A percentile compares a stretch with the other conserved stretches of the same genome.
Evolutionary conservation across 2,329 filamentous ascomycete genomes (phyloP).

Genomic region (Neobulgaria alba): DNA sequence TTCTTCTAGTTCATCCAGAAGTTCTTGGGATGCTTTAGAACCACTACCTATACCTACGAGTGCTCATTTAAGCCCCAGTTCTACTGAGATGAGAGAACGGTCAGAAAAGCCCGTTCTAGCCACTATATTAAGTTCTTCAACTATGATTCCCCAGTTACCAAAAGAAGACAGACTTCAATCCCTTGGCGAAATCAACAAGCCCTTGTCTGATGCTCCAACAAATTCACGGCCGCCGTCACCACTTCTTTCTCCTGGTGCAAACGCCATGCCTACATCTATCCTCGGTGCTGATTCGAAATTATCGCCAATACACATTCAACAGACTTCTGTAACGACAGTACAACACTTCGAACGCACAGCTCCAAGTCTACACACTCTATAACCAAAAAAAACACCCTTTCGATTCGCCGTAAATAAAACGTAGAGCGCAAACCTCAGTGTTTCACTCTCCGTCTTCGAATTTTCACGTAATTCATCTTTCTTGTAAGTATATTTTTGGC

Average conservation of each 20-base stretch:
- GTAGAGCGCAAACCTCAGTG: no score
- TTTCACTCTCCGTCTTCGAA: no score
- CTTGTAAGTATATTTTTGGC: no score
- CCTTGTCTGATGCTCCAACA: conserved; percentile 12
- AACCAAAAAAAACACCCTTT: no score
- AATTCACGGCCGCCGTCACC: conserved; percentile 12
- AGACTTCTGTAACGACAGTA: no score
- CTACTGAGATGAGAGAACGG: conserved; percentile 15
- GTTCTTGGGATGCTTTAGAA: conserved; percentile 17
- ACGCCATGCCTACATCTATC: conserved; percentile 17
- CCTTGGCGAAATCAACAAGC: conserved; percentile 12
- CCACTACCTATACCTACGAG: conserved; percentile 19
- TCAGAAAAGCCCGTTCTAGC: conserved; percentile 13
- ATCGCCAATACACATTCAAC: no score
- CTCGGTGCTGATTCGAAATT: conserved; percentile 14
- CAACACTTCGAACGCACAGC: no score
- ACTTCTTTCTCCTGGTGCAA: conserved; percentile 13
- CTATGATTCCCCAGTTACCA: conserved; percentile 7
- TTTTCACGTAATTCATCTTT: no score
- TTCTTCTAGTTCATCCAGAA: conserved; percentile 9
- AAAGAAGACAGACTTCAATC: conserved; percentile 3
- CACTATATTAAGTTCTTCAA: conserved; percentile 22
- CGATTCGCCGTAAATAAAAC: no score
- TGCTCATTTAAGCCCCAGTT: conserved; percentile 3
- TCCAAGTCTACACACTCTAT: no score